These are phyloP conservation scores for Penicillium sp. DNA, from an alignment of 2,329 filamentous ascomycete genomes.

Conservation along the genomic window DNA sequence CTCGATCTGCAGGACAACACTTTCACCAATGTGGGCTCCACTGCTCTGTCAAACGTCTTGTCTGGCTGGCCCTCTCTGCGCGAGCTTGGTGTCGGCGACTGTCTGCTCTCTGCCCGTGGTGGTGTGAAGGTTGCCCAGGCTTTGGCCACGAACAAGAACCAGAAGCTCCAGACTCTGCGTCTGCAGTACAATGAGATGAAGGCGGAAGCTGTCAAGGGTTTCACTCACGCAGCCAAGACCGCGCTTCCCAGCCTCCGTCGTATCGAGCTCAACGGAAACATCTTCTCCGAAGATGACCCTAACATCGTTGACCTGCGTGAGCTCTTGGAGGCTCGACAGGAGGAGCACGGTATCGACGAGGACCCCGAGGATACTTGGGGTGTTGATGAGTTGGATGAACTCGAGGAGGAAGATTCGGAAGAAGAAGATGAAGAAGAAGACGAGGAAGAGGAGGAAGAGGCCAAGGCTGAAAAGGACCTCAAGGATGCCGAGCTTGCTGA, in stretches of 20 bases:
- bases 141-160: constrained; percentile 72
- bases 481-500: constrained; percentile 60
- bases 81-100: constrained; percentile 88
- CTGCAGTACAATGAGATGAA: constrained; percentile 96
- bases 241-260: constrained; percentile 75
- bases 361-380: constrained; percentile 81
- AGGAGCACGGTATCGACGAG: constrained; percentile 59
- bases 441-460: constrained; percentile 63
- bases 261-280: constrained; percentile 95
- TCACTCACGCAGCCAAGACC: constrained; percentile 67
- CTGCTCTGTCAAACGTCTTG: constrained; percentile 73
- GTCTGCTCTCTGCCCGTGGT: constrained; percentile 75
- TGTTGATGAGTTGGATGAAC: constrained; percentile 80
- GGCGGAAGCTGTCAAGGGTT: constrained; percentile 66
- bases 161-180: constrained; percentile 74
- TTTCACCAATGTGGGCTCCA: constrained; percentile 79
- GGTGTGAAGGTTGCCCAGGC: constrained; percentile 71
- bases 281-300: constrained; percentile 82
- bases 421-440: constrained; percentile 70
- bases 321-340: constrained; percentile 74
- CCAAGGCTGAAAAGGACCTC: constrained; percentile 64
- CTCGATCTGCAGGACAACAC: constrained; percentile 98
- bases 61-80: constrained; percentile 71
- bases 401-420: constrained; percentile 71
- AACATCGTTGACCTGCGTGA: constrained; percentile 67